phyloP scores from a whole-genome alignment of 495 filamentous ascomycete genomes.

The Xylaria telfairii region DNA sequence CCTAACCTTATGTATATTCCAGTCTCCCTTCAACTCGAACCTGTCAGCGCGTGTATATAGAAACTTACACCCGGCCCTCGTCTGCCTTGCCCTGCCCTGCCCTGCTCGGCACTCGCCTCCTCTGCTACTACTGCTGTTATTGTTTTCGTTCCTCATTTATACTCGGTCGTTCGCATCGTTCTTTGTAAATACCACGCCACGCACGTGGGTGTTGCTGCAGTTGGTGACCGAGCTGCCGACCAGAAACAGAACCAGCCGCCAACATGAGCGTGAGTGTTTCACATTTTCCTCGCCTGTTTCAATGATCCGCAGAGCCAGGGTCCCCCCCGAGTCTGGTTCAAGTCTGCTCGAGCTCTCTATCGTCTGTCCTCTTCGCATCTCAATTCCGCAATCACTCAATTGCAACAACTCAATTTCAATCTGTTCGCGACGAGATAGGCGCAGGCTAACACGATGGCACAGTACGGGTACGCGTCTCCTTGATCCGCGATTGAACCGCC shows the following conservation, averaged over 20 bases:
- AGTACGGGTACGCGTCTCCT: slow-evolving; percentile 46
- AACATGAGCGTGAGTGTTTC: slow-evolving; percentile 57
- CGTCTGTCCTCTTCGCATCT: not conserved
- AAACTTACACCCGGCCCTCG: slow-evolving; percentile 3
- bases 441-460: slow-evolving; percentile 46
- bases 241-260: slow-evolving; percentile 25
- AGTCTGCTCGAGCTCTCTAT: slow-evolving; percentile 7
- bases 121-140: slow-evolving; percentile 30
- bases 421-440: slow-evolving; percentile 7
- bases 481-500: slow-evolving; percentile 11
- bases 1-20: too few species aligned
- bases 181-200: not conserved
- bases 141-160: slow-evolving; percentile 47
- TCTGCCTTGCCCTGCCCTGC: not conserved
- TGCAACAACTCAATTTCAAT: slow-evolving; percentile 7
- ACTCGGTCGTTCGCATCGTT: not conserved
- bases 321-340: slow-evolving; percentile 15
- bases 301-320: slow-evolving; percentile 23
- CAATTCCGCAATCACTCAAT: slow-evolving; percentile 5
- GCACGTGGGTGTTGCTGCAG: slow-evolving; percentile 42
- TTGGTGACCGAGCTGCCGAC: slow-evolving; percentile 31
- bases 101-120: not conserved
- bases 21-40: slow-evolving; percentile 8
- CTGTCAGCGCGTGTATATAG: not conserved
- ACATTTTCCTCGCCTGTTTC: slow-evolving; percentile 36